Conservation (phyloP, 1,284 basidiomycete species). For the Ceratobasidium sp. region DNA sequence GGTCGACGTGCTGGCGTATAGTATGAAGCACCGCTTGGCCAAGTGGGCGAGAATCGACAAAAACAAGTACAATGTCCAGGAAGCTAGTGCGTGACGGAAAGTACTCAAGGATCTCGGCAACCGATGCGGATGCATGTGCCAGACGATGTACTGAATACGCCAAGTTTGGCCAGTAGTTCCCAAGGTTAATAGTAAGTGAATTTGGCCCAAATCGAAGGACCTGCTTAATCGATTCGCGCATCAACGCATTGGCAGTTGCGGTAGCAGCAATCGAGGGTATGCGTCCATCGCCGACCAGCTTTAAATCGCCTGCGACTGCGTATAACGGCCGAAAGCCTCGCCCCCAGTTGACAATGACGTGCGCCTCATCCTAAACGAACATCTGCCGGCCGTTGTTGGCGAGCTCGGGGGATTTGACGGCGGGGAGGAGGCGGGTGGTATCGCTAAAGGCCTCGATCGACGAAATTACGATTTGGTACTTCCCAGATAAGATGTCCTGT, state of each 20-base stretch:
- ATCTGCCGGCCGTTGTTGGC: not conserved
- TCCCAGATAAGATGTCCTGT: slow-evolving; percentile 8
- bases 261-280: slow-evolving; percentile 5
- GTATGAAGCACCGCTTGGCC: not conserved
- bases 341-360: slow-evolving; percentile 32
- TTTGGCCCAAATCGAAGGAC: not conserved
- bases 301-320: not conserved
- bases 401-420: not conserved
- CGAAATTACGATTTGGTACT: slow-evolving; percentile 26
- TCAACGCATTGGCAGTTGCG: slow-evolving; percentile 11
- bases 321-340: slow-evolving; percentile 1
- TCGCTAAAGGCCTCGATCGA: slow-evolving; percentile 26
- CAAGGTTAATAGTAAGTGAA: not conserved
- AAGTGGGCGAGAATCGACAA: not conserved
- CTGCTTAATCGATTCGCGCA: slow-evolving; percentile 15
- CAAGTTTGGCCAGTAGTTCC: not conserved
- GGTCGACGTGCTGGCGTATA: not conserved
- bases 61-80: not conserved
- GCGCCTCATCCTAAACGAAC: slow-evolving; percentile 24
- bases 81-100: not conserved
- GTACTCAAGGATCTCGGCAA: not conserved
- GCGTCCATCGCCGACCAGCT: not conserved
- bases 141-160: not conserved
- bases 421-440: not conserved
- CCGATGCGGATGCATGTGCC: not conserved